Conservation (phyloP, 495 filamentous ascomycete genomes). For the Penicillium chermesinum region DNA sequence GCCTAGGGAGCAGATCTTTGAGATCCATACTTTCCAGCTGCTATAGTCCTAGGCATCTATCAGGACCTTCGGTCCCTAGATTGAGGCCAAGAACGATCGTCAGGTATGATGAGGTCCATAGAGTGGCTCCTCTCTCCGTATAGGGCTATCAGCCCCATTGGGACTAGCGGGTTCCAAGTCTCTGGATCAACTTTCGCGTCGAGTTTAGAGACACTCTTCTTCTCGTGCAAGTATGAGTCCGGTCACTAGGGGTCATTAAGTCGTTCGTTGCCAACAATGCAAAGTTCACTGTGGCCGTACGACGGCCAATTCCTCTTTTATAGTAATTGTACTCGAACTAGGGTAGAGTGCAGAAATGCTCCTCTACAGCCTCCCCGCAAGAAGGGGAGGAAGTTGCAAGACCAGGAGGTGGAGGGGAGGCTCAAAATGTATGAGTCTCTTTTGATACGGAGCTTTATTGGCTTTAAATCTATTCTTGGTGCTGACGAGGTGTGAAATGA, state of each 20-base stretch:
- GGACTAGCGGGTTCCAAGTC: too few species aligned
- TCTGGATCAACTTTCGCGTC: too few species aligned
- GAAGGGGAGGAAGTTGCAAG: conserved; percentile 18
- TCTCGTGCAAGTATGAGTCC: conserved; percentile 4
- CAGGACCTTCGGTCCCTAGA: too few species aligned
- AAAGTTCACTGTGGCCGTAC: conserved; percentile 36
- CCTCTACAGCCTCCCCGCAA: conserved; percentile 18
- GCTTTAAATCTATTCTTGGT: conserved; percentile 15
- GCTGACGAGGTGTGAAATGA: background rate
- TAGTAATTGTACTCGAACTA: conserved; percentile 24
- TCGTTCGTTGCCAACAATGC: conserved; percentile 27
- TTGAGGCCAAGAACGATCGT: background rate
- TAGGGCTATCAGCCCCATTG: background rate
- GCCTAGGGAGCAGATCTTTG: background rate
- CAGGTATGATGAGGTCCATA: too few species aligned
- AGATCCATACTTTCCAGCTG: background rate
- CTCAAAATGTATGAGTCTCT: conserved; percentile 25
- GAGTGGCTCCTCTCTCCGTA: background rate
- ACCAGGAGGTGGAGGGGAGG: conserved; percentile 15
- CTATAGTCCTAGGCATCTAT: background rate
- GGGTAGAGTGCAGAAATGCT: conserved; percentile 21
- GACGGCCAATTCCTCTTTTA: too few species aligned
- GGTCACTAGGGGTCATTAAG: conserved; percentile 13
- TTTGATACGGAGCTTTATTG: conserved; percentile 23
- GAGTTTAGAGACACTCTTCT: too few species aligned